phyloP scores from a whole-genome alignment of 306 rosid species.

The Benincasa hispida region DNA sequence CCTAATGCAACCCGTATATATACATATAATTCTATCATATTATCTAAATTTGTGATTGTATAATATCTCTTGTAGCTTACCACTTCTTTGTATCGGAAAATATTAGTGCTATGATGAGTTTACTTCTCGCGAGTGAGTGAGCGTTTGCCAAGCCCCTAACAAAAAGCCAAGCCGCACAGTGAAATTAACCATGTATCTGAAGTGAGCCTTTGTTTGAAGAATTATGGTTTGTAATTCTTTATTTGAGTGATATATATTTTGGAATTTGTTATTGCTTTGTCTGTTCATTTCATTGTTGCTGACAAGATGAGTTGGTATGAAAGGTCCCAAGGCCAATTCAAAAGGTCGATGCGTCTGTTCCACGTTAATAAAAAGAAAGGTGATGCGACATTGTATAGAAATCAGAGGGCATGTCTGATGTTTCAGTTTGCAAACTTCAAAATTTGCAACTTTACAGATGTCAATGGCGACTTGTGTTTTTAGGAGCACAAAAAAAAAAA shows the following conservation, averaged over 20 bases:
- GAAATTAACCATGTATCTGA: neutral
- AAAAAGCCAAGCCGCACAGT: neutral
- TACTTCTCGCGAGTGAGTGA: neutral
- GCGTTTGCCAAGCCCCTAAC: neutral
- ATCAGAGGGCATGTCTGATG: neutral
- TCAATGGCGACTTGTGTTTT: neutral
- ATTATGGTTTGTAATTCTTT: neutral
- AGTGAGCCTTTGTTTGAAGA: neutral
- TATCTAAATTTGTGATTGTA: neutral
- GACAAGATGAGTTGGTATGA: neutral
- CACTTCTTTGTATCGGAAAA: neutral
- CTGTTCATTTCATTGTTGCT: neutral
- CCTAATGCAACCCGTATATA: constrained; percentile 17
- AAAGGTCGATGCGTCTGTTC: neutral
- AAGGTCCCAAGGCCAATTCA: neutral
- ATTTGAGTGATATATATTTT: neutral
- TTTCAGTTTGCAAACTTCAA: neutral
- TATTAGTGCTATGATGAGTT: neutral
- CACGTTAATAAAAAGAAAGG: neutral
- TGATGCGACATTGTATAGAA: neutral
- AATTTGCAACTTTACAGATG: neutral
- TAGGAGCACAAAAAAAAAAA: neutral
- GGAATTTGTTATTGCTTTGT: neutral
- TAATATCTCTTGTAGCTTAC: neutral
- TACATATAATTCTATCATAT: neutral